A percentile compares a stretch with the other conserved stretches of the same genome.
phyloP scores from a whole-genome alignment of 768 basidiomycete genomes.

The Xerocomus potaroensis region DNA sequence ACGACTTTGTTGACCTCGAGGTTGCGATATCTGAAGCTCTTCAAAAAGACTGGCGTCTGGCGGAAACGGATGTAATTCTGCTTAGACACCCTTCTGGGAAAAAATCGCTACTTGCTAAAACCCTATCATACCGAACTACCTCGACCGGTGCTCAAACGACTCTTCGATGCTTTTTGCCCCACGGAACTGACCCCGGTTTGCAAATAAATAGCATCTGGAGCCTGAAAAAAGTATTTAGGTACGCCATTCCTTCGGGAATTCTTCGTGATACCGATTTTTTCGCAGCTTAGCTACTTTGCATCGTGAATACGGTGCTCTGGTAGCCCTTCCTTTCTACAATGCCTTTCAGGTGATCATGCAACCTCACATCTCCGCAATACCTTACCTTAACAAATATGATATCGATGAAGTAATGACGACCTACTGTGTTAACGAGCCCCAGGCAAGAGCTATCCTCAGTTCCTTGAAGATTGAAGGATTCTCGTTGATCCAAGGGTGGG shows the following conservation, averaged over 20 bases:
- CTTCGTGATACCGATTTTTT: slow-evolving; percentile 3
- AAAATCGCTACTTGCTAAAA: slow-evolving; percentile 68
- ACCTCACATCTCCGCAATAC: slow-evolving; percentile 52
- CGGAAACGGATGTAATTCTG: slow-evolving; percentile 84
- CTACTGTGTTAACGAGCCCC: slow-evolving; percentile 86
- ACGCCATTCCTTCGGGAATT: neutral
- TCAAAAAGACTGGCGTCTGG: slow-evolving; percentile 66
- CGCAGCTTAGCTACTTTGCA: slow-evolving; percentile 83
- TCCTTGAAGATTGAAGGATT: slow-evolving; percentile 74
- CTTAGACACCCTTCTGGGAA: slow-evolving; percentile 56
- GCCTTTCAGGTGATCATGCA: slow-evolving; percentile 64
- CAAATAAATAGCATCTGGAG: slow-evolving; percentile 65
- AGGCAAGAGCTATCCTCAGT: slow-evolving; percentile 82
- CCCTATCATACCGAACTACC: slow-evolving; percentile 41
- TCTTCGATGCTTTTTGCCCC: slow-evolving; percentile 49
- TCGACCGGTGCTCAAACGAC: slow-evolving; percentile 50
- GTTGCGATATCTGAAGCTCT: slow-evolving; percentile 54
- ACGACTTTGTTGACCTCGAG: slow-evolving; percentile 83
- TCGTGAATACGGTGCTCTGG: slow-evolving; percentile 87
- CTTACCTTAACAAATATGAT: slow-evolving; percentile 44
- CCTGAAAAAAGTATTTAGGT: slow-evolving; percentile 82
- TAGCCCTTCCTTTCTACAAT: slow-evolving; percentile 80
- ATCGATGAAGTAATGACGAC: slow-evolving; percentile 62
- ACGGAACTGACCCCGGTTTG: slow-evolving; percentile 54
- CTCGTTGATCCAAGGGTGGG: slow-evolving; percentile 90